Evolutionary conservation across 1,284 basidiomycete species (phyloP), one percentile per base, ranked within the genome.

Genomic region (Phylloporus sp.): DNA sequence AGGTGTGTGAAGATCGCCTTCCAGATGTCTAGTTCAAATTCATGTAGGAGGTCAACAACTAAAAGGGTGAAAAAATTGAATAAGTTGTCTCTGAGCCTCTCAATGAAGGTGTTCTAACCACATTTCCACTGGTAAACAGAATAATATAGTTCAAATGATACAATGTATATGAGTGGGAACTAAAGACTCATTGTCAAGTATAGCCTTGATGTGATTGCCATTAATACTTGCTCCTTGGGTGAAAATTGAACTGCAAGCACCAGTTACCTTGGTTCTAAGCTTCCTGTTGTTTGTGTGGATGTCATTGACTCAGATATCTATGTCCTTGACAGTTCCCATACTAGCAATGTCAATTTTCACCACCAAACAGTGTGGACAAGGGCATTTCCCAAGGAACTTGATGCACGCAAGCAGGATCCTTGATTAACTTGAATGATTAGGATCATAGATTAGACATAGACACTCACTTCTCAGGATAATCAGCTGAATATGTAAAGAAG

Each of bases 401-500:
- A 68, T 47, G 6, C 66, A 67, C 4, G 57, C n/a, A 0, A 67
- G 31, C 10, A 67, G 18, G 2, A 68, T 26, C 24, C 66, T 68
- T 24, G 34, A 37, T 37, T 4, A 28, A 39, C 6, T 6, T 50
- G 31, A 34, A 12, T 18, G 29, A 8, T 24, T 4, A 37, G 34
- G 17, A n/a, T 11, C n/a, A 18, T n/a, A 47, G 34, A 22, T 50
- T 15, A 6, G 18, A 49, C 18, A 10, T 49, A 24, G 11, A 47
- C 28, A 69, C 68, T 53, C 58, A 78, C 78, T 77, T 77, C 52
- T 79, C 78, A 1, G 75, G 74, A 54, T 56, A 63, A 26, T 63
- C 44, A 28, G 51, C 51, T 6, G 24, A 60, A n/a, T 62, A 55
- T 6, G 40, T 46, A 20, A 44, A 53, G 8, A 62, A 39, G 3